Evolutionary conservation across 495 filamentous ascomycete species (phyloP), one percentile per base, ranked within the genome.

Genomic region (Penicillium lividum): DNA sequence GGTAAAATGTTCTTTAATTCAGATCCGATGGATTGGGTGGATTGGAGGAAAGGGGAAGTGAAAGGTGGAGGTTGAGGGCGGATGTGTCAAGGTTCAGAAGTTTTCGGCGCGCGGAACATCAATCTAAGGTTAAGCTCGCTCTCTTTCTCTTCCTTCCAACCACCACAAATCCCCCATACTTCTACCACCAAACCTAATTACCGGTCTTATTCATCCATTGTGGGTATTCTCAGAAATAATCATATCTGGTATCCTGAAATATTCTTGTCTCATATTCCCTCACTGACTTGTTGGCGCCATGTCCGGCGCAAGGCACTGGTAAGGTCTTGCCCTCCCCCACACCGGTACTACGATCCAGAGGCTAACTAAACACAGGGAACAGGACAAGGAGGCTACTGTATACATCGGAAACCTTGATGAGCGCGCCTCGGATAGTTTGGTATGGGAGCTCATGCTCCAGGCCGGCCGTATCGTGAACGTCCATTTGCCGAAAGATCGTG

Each of bases 361-460:
- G 59, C 61, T 64, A 49, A 60, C 9, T 28, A 8, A 52, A 7
- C 50, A 57, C 63, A 97, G 93, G 93, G 93, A 98, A 71, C 94
- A 99, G 77, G 92, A 98, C 72, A 98, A 98, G 71, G 94, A 98
- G 76, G 93, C 93, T 49, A 99, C 94, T 16, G 90, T 97, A 71
- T 99, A 99, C 74, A 87, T 98, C 61, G 94, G 94, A 71, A 98
- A 98, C 72, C 89, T 99, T 66, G 94, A 99, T 74, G 94, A 99
- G 76, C 89, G 95, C 68, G 90, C 91, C 53, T 87, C 90, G 53
- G 91, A 97, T 73, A 88, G 87, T 63, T 78, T 97, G 50, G 86
- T 99, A 65, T 96, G 91, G 87, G 94, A 98, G 80, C 82, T 99
- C 64, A 97, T 98, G 93, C 83, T 96, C 40, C 94, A 99, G 78